Evolutionary conservation across 768 basidiomycete species (phyloP).

Genomic region (Suillus subluteus): DNA sequence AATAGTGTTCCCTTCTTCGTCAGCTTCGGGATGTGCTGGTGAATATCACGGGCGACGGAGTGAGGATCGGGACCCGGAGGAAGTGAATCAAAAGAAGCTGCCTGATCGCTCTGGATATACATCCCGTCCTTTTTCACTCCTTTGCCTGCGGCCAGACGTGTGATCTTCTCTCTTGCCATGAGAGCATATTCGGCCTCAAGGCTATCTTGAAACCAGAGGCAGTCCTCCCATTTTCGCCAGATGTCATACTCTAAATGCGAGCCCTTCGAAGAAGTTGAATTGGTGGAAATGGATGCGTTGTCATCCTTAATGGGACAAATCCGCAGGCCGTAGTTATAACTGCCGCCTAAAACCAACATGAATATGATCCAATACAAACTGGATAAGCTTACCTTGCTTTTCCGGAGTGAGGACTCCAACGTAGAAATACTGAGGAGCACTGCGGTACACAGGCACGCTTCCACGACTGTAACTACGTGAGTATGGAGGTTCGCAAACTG

Average conservation of each 20-base stretch:
- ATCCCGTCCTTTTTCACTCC: slow-evolving; percentile 74
- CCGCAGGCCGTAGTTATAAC: slow-evolving; percentile 64
- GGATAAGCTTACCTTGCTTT: slow-evolving; percentile 52
- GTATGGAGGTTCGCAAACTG: not conserved
- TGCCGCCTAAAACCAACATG: slow-evolving; percentile 44
- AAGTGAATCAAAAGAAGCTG: slow-evolving; percentile 84
- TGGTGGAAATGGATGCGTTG: slow-evolving; percentile 29
- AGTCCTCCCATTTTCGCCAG: slow-evolving; percentile 85
- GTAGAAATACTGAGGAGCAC: slow-evolving; percentile 60
- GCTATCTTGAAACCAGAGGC: slow-evolving; percentile 71
- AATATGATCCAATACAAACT: slow-evolving; percentile 8
- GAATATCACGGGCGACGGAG: slow-evolving; percentile 71
- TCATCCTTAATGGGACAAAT: slow-evolving; percentile 49
- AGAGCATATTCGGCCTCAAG: slow-evolving; percentile 68
- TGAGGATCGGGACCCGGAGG: slow-evolving; percentile 83
- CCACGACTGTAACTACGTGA: slow-evolving; percentile 46
- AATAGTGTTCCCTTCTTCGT: slow-evolving; percentile 76
- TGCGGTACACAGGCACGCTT: slow-evolving; percentile 63
- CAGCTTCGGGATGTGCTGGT: slow-evolving; percentile 65
- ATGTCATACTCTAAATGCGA: slow-evolving; percentile 63
- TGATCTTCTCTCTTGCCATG: slow-evolving; percentile 68
- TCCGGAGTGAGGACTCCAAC: slow-evolving; percentile 61
- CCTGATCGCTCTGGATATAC: slow-evolving; percentile 69
- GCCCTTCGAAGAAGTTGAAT: slow-evolving; percentile 31
- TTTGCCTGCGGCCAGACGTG: slow-evolving; percentile 69